These are phyloP conservation scores for Cutaneotrichosporon sp. DNA, from an alignment of 1,284 basidiomycete genomes.

Conservation along the genomic window DNA sequence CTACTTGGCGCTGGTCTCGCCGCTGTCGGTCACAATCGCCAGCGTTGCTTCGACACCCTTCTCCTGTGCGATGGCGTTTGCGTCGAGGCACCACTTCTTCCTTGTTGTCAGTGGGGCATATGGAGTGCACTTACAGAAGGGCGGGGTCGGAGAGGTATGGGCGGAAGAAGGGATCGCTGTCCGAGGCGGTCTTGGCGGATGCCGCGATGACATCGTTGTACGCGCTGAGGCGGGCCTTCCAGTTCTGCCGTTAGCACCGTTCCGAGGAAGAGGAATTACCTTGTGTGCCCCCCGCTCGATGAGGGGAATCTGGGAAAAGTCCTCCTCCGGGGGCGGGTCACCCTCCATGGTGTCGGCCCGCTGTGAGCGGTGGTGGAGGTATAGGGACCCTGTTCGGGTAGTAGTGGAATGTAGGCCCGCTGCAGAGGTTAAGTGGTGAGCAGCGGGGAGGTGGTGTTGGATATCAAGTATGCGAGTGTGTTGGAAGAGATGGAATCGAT, in stretches of 20 bases:
- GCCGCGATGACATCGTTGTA: conserved; percentile 85
- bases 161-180: conserved; percentile 89
- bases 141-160: conserved; percentile 66
- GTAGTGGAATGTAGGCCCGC: neutral
- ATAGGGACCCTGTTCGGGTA: neutral
- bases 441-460: neutral
- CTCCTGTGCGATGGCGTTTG: conserved; percentile 97
- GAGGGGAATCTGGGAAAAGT: conserved; percentile 80
- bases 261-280: conserved; percentile 36
- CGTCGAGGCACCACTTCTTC: conserved; percentile 83
- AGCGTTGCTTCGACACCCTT: conserved; percentile 87
- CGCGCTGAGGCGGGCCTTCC: conserved; percentile 94
- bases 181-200: conserved; percentile 83
- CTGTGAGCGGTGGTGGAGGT: neutral
- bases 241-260: conserved; percentile 60
- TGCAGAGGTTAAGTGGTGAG: neutral
- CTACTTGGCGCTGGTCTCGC: conserved; percentile 71
- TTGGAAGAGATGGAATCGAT: neutral
- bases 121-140: conserved; percentile 33
- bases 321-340: conserved; percentile 85
- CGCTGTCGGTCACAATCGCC: conserved; percentile 84
- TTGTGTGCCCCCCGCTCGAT: conserved; percentile 84
- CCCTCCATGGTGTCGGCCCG: conserved; percentile 67
- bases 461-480: neutral
- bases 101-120: conserved; percentile 51